Evolutionary conservation across 208 protist species (phyloP), one percentile per base, ranked within the genome.

Genomic region (Wallacemonas sp.): DNA sequence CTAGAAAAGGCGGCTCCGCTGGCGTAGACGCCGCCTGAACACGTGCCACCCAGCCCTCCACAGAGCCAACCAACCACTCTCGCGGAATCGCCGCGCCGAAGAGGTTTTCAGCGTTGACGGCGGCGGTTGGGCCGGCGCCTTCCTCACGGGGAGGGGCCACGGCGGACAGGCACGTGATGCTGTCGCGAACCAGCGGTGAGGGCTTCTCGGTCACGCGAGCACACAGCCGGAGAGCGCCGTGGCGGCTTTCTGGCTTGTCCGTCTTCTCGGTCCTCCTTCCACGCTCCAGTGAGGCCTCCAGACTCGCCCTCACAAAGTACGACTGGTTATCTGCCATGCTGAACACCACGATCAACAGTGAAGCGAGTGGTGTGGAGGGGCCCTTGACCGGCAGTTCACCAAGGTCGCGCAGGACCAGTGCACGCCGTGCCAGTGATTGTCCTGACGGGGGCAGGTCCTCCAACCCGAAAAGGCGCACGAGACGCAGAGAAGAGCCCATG

Each of bases 401-500:
- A 32, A 76, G 61, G 10, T 68, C 30, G 38, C 64, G 66, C 13
- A 71, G 69, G 21, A 55, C 64, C 34, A 55, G 39, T 19, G 30
- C 39, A 57, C 41, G 17, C 46, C 74, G 61, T 59, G 54, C 54
- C 55, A 71, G 42, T 12, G 6, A 46, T 60, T 41, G 46, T 17
- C 36, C 39, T 6, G 50, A 46, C 24, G 78, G 44, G 22, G 46
- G 2, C 50, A 89, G 69, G 60, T 90, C 55, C 45, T 83, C 77
- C 37, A 87, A 70, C 0, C 78, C 89, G 64, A 88, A 95, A 22
- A 92, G 57, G 1, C 88, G 80, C 34, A 95, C 84, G 1, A 92
- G 57, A 5, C 89, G 81, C 69, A 95, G 73, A 13, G 89, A 95
- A 50, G 85, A 91, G n/a, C 78, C 60, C 57, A 92, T 78, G 1